A percentile compares a stretch with the other conserved stretches of the same genome.
These are phyloP conservation scores for Pseudozyma hubeiensis DNA, from an alignment of 1,284 basidiomycete species.

Conservation along the genomic window DNA sequence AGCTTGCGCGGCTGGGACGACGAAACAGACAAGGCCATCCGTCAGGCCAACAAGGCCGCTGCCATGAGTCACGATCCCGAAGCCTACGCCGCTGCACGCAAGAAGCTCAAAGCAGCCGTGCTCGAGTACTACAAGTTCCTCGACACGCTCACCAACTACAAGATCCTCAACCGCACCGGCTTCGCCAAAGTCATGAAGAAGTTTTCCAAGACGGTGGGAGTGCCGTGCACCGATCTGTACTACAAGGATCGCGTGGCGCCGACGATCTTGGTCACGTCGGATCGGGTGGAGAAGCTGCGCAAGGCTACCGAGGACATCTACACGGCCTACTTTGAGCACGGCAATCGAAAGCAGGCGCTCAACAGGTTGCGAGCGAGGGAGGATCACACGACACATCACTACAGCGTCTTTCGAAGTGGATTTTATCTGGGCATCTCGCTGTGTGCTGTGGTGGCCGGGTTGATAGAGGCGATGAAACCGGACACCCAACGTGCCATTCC, in stretches of 20 bases:
- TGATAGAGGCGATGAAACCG: constrained; percentile 76
- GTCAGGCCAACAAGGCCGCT: constrained; percentile 56
- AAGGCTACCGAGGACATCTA: constrained; percentile 72
- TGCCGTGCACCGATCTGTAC: constrained; percentile 77
- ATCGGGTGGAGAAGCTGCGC: constrained; percentile 77
- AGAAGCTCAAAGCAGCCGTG: constrained; percentile 82
- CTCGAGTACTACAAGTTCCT: constrained; percentile 82
- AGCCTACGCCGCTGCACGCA: constrained; percentile 83
- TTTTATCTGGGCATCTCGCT: constrained; percentile 80
- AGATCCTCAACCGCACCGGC: constrained; percentile 81
- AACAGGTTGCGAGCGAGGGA: constrained; percentile 74
- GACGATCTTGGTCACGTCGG: constrained; percentile 72
- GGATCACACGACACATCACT: constrained; percentile 76
- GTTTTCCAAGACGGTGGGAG: constrained; percentile 86
- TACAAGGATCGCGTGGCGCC: constrained; percentile 77
- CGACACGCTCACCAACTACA: constrained; percentile 83
- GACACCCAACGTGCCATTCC: constrained; percentile 76
- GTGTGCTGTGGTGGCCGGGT: constrained; percentile 79
- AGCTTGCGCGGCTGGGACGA: constrained; percentile 45
- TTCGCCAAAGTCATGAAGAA: constrained; percentile 90
- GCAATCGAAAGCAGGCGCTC: constrained; percentile 83
- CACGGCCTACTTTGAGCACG: constrained; percentile 74
- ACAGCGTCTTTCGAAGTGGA: constrained; percentile 75
- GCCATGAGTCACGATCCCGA: constrained; percentile 75
- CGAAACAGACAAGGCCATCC: constrained; percentile 44